phyloP scores from a whole-genome alignment of 148 eudicot genomes.

The Nyssa sinensis region DNA sequence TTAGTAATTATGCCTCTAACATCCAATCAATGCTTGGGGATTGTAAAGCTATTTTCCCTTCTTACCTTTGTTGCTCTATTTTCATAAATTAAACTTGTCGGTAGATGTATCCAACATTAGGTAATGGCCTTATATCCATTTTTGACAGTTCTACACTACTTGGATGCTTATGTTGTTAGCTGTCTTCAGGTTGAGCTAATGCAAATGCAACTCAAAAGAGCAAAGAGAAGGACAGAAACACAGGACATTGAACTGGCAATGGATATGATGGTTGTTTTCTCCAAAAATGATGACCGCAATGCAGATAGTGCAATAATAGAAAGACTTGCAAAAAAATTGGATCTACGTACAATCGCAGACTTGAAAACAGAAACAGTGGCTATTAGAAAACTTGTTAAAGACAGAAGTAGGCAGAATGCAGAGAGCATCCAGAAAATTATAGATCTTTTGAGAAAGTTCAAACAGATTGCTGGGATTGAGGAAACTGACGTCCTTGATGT shows the following conservation, averaged over 20 bases:
- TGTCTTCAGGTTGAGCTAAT: conserved; percentile 53
- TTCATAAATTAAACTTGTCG: neutral
- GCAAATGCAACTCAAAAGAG: conserved; percentile 56
- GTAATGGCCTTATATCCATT: too few species aligned
- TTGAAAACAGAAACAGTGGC: conserved; percentile 51
- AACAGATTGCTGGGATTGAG: conserved; percentile 57
- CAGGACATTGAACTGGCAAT: conserved; percentile 72
- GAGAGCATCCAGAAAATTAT: conserved; percentile 46
- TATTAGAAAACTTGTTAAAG: conserved; percentile 45
- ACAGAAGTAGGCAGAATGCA: conserved; percentile 35
- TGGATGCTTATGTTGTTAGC: neutral
- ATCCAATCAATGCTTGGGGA: neutral
- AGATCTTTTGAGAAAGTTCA: conserved; percentile 53
- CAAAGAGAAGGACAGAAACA: conserved; percentile 58
- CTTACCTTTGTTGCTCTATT: neutral
- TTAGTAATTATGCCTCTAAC: too few species aligned
- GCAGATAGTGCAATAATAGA: conserved; percentile 50
- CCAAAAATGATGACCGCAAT: conserved; percentile 42
- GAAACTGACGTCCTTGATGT: conserved; percentile 35
- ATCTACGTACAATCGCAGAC: conserved; percentile 45
- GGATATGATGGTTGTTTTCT: conserved; percentile 54
- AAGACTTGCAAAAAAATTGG: conserved; percentile 60
- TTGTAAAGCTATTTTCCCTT: neutral
- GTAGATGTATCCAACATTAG: neutral
- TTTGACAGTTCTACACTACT: neutral